Base-by-base conservation (phyloP, 495 filamentous ascomycete genomes). In the Xylaria sp. region DNA sequence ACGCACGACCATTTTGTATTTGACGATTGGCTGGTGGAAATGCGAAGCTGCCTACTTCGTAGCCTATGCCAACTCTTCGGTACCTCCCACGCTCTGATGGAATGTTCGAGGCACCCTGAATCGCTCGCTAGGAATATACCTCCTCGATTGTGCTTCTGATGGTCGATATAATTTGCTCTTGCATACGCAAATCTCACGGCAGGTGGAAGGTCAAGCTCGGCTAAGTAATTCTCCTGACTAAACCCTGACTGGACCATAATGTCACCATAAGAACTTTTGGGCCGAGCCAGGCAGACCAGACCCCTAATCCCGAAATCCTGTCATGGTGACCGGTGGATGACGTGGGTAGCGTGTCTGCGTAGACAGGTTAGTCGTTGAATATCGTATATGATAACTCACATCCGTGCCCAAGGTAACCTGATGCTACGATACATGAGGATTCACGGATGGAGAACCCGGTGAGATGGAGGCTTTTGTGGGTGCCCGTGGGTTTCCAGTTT, bases 351-450 rank as follows among this genome's bases (percentile, higher is more conserved):
- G n/a, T 70, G 68, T 29, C 68, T 26, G 35, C 59, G 59, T 70
- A 46, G 46, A 63, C 48, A 63, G 6, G 48, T 37, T 19, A 26
- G 68, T 52, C 29, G 33, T 40, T 40, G 33, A 61, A 44, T n/a
- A 21, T 19, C 44, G 24, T 41, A 70, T 31, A 70, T 70, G 68
- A 70, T 70, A 70, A 70, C 43, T 70, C 68, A 70, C 48, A 63
- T 70, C 68, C 59, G 15, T 70, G 68, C 68, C 58, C 40, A 35
- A 70, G 55, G 58, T 44, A 70, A 63, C 46, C 59, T 26, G 19
- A 70, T 53, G 35, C 35, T 52, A 70, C 33, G 33, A 63, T 63
- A 24, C 33, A 21, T 53, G 68, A 33, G 24, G 3, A 37, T 50
- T 33, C 8, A 33, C 33, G 59, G 59, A 41, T n/a, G 11, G 35